phyloP scores from a whole-genome alignment of 1,284 basidiomycete genomes.

The Ganoderma lingzhi region DNA sequence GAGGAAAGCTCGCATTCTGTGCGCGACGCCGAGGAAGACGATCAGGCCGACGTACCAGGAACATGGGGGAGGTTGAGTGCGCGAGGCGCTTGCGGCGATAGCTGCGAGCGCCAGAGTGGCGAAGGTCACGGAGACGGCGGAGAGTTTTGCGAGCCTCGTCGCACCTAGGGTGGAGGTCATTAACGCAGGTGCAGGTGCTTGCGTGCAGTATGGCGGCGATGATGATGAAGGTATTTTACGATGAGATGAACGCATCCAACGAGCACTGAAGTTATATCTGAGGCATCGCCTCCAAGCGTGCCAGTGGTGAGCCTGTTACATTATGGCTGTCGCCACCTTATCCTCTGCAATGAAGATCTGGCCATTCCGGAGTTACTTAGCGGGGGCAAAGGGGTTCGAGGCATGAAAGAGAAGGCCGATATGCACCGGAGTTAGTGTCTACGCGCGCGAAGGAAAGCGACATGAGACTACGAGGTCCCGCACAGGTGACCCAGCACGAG shows the following conservation, averaged over 20 bases:
- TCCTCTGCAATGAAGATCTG: constrained; percentile 11
- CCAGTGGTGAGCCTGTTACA: constrained; percentile 8
- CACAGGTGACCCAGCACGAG: constrained; percentile 14
- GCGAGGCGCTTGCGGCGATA: constrained; percentile 5
- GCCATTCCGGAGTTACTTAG: not conserved
- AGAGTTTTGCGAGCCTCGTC: not conserved
- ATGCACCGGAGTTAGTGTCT: constrained; percentile 9
- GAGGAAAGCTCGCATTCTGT: not conserved
- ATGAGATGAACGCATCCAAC: not conserved
- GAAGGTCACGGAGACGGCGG: constrained; percentile 1
- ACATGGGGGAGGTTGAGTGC: constrained; percentile 5
- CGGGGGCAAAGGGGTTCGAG: constrained; percentile 2
- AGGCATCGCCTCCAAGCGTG: constrained; percentile 6
- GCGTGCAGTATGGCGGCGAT: not conserved
- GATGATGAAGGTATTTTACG: not conserved
- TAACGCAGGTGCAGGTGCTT: not conserved
- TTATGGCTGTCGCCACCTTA: constrained; percentile 11
- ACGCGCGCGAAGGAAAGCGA: not conserved
- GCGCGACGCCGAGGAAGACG: constrained; percentile 7
- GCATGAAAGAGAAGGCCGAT: constrained; percentile 16
- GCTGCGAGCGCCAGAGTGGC: not conserved
- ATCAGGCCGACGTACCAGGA: constrained; percentile 8
- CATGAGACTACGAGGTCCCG: not conserved
- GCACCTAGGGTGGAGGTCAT: constrained; percentile 9
- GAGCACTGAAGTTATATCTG: constrained; percentile 18